Percentiles rank a stretch among this genome's conserved stretches.
Evolutionary conservation across 202 grass and related monocot genomes (phyloP).

Genomic region (Brachypodium distachyon): DNA sequence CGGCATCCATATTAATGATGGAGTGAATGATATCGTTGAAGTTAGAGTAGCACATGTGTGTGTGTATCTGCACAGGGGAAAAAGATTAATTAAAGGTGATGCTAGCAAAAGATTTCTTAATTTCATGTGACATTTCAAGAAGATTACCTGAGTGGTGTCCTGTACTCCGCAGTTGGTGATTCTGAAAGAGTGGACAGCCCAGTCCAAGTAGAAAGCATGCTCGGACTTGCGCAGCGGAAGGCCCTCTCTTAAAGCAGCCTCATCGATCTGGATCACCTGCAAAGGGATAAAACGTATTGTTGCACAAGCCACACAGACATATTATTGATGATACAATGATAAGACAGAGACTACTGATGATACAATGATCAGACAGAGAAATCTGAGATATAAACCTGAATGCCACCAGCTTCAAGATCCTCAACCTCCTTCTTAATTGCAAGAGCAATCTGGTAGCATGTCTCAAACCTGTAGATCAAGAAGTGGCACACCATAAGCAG

Average conservation of each 20-base stretch:
- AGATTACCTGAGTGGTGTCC: constrained; percentile 82
- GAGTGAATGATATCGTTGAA: constrained; percentile 98
- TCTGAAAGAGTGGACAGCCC: constrained; percentile 97
- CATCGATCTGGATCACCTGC: constrained; percentile 96
- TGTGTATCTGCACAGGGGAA: constrained; percentile 63
- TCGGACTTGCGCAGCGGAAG: constrained; percentile 83
- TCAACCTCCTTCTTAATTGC: constrained; percentile 96
- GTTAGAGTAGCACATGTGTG: constrained; percentile 99
- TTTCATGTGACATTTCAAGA: neutral
- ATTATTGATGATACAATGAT: too few relatives aligned
- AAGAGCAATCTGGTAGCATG: constrained; percentile 98
- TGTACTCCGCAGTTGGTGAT: constrained; percentile 85
- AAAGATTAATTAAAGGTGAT: neutral
- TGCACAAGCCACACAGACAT: neutral
- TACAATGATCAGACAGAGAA: neutral
- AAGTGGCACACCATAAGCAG: neutral
- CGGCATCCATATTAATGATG: constrained; percentile 95
- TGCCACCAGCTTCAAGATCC: constrained; percentile 84
- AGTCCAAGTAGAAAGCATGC: constrained; percentile 87
- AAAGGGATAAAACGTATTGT: neutral
- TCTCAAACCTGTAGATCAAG: constrained; percentile 55
- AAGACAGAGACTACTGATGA: too few relatives aligned
- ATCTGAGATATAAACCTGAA: constrained; percentile 45
- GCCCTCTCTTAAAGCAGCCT: constrained; percentile 90
- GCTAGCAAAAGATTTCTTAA: neutral